These are phyloP conservation scores for Xylaria castorea DNA, from an alignment of 495 filamentous ascomycete genomes.

Conservation along the genomic window DNA sequence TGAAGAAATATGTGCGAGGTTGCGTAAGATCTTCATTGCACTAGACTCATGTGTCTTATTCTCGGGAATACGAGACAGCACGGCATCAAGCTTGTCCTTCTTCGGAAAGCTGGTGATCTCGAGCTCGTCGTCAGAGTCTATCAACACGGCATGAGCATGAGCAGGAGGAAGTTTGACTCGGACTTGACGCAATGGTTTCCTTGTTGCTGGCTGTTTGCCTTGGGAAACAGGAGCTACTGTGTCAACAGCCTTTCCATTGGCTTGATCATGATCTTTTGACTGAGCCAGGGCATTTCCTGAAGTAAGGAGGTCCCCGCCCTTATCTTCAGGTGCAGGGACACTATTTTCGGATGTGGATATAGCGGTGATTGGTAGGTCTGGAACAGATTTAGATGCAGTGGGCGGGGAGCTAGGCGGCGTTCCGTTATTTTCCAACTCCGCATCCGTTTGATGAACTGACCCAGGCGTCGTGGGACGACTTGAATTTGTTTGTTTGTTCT, in stretches of 20 bases:
- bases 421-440: constrained; percentile 50
- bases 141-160: constrained; percentile 37
- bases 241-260: constrained; percentile 57
- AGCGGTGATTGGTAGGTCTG: constrained; percentile 14
- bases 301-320: constrained; percentile 38
- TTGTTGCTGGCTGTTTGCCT: constrained; percentile 30
- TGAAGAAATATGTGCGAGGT: constrained; percentile 76
- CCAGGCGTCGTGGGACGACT: constrained; percentile 49
- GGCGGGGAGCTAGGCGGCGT: constrained; percentile 64
- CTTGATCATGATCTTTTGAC: constrained; percentile 55
- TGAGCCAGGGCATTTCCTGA: constrained; percentile 40
- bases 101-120: constrained; percentile 45
- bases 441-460: constrained; percentile 50
- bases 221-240: constrained; percentile 16
- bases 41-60: constrained; percentile 64
- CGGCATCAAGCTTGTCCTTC: constrained; percentile 55
- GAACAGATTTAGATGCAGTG: constrained; percentile 32
- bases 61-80: constrained; percentile 73
- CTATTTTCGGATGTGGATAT: constrained; percentile 1
- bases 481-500: constrained; percentile 53
- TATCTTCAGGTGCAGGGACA: constrained; percentile 26
- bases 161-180: constrained; percentile 49
- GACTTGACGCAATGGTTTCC: constrained; percentile 42
- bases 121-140: constrained; percentile 48
- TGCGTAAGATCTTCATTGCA: constrained; percentile 71